Conservation (phyloP, 805 yeast species). For the Teunomyces aglyptinius region DNA sequence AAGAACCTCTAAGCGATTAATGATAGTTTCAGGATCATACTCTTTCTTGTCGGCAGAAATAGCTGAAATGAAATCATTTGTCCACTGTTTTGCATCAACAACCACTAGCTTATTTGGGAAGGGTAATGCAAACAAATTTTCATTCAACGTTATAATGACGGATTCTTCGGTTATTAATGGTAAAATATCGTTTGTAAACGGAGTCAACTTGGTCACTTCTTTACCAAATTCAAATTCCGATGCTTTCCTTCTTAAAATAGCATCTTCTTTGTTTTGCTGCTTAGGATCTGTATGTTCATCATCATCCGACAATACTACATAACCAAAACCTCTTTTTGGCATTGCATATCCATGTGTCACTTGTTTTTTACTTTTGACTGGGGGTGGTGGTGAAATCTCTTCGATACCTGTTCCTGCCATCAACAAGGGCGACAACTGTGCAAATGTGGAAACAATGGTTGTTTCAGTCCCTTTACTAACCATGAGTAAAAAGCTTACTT, state of each 20-base stretch:
- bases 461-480: constrained; percentile 5
- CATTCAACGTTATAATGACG: background rate
- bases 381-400: background rate
- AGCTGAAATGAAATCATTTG: background rate
- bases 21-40: background rate
- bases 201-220: background rate
- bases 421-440: constrained; percentile 28
- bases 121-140: background rate
- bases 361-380: background rate
- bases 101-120: background rate
- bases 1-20: background rate
- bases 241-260: background rate
- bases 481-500: constrained; percentile 16
- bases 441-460: constrained; percentile 2
- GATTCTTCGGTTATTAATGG: background rate
- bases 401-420: constrained; percentile 15
- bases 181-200: constrained; percentile 1
- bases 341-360: constrained; percentile 10
- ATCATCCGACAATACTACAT: constrained; percentile 15
- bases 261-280: constrained; percentile 1
- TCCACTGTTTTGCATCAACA: background rate
- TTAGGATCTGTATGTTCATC: constrained; percentile 4
- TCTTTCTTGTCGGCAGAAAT: background rate
- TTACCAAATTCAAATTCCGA: background rate
- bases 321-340: constrained; percentile 31